Evolutionary conservation across 1,284 basidiomycete species (phyloP), one percentile per base, ranked within the genome.

Genomic region (Singerocomus rubriflavus): DNA sequence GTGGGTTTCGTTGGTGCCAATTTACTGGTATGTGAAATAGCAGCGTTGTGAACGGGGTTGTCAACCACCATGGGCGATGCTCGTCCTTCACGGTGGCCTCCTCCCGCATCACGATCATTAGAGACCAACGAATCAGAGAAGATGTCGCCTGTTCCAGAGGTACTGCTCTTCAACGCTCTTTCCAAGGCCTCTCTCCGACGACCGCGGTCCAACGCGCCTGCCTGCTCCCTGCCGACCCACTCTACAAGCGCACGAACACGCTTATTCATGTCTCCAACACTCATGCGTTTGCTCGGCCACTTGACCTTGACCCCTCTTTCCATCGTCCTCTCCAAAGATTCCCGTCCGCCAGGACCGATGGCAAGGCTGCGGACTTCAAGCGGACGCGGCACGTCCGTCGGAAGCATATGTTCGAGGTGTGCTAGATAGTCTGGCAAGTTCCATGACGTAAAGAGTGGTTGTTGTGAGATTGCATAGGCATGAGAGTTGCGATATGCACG

Each of bases 191-290:
- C 81, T 51, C 79, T 79, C 58, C 91, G 73, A 55, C 89, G 79
- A 36, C 75, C 79, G 41, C 89, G 79, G 67, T 90, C 89, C 31
- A 79, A 74, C 44, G 88, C 88, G 58, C 81, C 85, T 1, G 82
- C 82, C 66, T 94, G 91, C 64, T 91, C 87, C 53, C 90, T 78
- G 37, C 87, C 88, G 12, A 94, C 91, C 83, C 93, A 98, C 63
- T 98, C 96, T 32, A 96, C 82, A 51, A 98, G 80, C 50, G 88
- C 84, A 40, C 93, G 79, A 17, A 97, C 93, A 17, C 96, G 84
- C 73, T 98, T 98, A 68, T 93, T 91, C 93, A 99, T 97, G 67
- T 99, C 96, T 16, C 85, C 88, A 25, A 96, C 85, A 58, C 94
- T 97, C 80, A 88, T 93, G 46, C 96, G 80, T 69, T 97, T 96